Percentiles rank a stretch among this genome's conserved stretches.
Evolutionary conservation across 208 protist species (phyloP).

Genomic region (Vickermania spadyakhi): DNA sequence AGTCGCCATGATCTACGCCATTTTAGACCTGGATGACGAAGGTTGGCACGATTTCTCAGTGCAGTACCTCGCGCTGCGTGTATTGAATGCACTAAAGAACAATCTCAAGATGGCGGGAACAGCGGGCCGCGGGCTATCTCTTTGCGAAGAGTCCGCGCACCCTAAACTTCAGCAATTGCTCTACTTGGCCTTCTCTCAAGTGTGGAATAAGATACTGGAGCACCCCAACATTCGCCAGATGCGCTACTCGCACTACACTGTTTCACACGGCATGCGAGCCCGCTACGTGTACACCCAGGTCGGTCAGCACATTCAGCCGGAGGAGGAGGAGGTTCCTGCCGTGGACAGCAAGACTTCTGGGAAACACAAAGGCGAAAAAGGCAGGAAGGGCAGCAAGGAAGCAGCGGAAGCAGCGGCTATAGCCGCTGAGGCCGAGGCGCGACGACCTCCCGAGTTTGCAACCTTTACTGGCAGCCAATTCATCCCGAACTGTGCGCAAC

Average conservation of each 20-base stretch:
- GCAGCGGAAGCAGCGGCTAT: not conserved
- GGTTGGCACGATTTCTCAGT: conserved; percentile 45
- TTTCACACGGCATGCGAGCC: conserved; percentile 10
- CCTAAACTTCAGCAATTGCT: conserved; percentile 29
- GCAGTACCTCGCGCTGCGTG: conserved; percentile 58
- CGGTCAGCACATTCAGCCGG: not conserved
- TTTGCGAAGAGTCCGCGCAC: not conserved
- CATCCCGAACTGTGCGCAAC: conserved; percentile 8
- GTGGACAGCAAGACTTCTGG: not conserved
- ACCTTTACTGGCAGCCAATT: conserved; percentile 33
- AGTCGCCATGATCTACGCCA: conserved; percentile 40
- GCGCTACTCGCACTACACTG: conserved; percentile 18
- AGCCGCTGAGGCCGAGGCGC: not conserved
- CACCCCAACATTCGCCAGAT: conserved; percentile 45
- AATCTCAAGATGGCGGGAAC: not conserved
- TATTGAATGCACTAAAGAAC: conserved; percentile 30
- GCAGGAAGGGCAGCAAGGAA: not conserved
- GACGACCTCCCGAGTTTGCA: not conserved
- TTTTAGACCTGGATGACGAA: conserved; percentile 12
- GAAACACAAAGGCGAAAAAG: not conserved
- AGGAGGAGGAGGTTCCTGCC: not conserved
- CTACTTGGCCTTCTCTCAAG: conserved; percentile 33
- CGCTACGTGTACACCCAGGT: conserved; percentile 20
- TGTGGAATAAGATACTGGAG: conserved; percentile 45
- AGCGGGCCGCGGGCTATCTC: not conserved